Percentiles rank a stretch among this genome's conserved stretches.
Evolutionary conservation across 1,139 yeast species (phyloP).

Genomic region (Debaryomyces subglobosus): DNA sequence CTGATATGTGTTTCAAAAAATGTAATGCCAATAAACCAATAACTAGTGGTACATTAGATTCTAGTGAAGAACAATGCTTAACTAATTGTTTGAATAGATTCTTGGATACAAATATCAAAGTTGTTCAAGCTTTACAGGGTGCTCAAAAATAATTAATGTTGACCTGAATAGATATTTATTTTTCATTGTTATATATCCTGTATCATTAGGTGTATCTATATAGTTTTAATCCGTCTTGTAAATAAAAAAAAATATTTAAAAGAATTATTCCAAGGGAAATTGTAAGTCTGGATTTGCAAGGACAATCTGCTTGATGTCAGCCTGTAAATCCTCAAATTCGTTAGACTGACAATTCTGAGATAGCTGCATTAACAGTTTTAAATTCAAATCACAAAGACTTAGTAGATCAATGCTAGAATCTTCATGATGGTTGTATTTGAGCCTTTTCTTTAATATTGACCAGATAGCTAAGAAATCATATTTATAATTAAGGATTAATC

Average conservation of each 20-base stretch:
- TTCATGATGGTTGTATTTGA: neutral
- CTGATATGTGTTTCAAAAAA: slow-evolving; percentile 88
- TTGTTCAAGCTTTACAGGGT: slow-evolving; percentile 61
- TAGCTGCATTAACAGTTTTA: slow-evolving; percentile 5
- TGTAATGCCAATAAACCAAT: slow-evolving; percentile 62
- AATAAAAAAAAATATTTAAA: neutral
- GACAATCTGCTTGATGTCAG: neutral
- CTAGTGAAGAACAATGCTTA: slow-evolving; percentile 71
- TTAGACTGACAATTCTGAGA: neutral
- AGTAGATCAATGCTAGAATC: slow-evolving; percentile 1
- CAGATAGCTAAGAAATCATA: slow-evolving; percentile 41
- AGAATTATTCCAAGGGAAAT: neutral
- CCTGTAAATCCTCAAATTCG: neutral
- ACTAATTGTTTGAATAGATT: slow-evolving; percentile 82
- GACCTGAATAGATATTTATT: neutral
- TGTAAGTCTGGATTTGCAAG: neutral
- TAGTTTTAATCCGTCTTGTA: slow-evolving; percentile 6
- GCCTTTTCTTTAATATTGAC: slow-evolving; percentile 20
- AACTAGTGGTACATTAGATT: slow-evolving; percentile 52
- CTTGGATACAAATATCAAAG: slow-evolving; percentile 83
- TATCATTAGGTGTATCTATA: slow-evolving; percentile 2
- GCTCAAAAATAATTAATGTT: slow-evolving; percentile 23
- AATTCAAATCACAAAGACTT: slow-evolving; percentile 5
- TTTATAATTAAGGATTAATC: slow-evolving; percentile 29
- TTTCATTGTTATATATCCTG: neutral